Percentiles rank a stretch among this genome's conserved stretches.
phyloP scores from a whole-genome alignment of 192 early-diverging fungal genomes.

The Polychytrium aggregatum region DNA sequence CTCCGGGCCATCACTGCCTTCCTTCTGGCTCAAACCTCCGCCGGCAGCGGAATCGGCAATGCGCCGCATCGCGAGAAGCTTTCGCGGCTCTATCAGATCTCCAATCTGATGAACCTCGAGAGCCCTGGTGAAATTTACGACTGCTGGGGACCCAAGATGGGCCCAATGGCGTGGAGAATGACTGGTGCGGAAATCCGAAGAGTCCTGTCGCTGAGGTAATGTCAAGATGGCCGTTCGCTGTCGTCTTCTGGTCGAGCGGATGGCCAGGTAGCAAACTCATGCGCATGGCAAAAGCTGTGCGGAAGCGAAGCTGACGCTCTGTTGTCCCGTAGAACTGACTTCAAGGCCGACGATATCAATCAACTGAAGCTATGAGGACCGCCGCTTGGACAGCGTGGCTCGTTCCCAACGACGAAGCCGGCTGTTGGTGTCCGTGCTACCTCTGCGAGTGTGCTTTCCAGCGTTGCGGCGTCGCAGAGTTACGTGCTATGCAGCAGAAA shows the following conservation, averaged over 20 bases:
- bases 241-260: background rate
- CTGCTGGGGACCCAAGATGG: constrained; percentile 54
- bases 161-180: constrained; percentile 59
- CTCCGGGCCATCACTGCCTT: constrained; percentile 51
- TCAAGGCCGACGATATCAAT: constrained; percentile 44
- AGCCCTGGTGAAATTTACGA: constrained; percentile 59
- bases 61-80: constrained; percentile 72
- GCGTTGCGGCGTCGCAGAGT: too few relatives aligned
- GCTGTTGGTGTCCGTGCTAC: too few relatives aligned
- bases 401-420: too few relatives aligned
- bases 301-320: too few relatives aligned
- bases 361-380: constrained; percentile 26
- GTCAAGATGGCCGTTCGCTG: background rate
- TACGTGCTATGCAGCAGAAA: too few relatives aligned
- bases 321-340: constrained; percentile 37
- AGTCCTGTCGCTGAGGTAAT: constrained; percentile 50
- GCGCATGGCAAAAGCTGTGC: too few relatives aligned
- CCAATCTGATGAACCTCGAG: constrained; percentile 73
- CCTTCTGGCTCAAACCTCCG: too few relatives aligned
- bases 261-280: background rate
- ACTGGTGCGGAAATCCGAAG: constrained; percentile 56
- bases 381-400: too few relatives aligned
- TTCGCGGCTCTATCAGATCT: constrained; percentile 71
- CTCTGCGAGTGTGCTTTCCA: too few relatives aligned
- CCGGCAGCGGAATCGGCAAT: constrained; percentile 44